A percentile compares a stretch with the other conserved stretches of the same genome.
These are phyloP conservation scores for Penicillium sp. DNA, from an alignment of 2,329 filamentous ascomycete species.

Conservation along the genomic window DNA sequence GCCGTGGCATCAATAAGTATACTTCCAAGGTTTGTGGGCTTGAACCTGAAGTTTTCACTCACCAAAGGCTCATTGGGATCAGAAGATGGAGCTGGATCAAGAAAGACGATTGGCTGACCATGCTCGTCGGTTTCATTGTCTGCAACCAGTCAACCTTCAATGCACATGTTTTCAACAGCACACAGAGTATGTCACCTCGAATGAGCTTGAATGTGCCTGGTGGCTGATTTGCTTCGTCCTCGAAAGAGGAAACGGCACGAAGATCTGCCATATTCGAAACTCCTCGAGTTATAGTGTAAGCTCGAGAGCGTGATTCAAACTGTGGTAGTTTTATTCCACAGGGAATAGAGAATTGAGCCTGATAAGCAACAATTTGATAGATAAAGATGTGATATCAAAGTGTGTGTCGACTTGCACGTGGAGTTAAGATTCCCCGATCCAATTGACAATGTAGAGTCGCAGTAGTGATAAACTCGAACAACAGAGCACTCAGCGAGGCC, in stretches of 20 bases:
- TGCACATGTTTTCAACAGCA: neutral
- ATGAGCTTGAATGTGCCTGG: slow-evolving; percentile 31
- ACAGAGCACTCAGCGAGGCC: neutral
- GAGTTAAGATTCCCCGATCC: neutral
- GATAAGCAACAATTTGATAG: neutral
- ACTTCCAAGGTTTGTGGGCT: neutral
- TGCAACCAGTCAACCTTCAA: neutral
- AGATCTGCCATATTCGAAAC: slow-evolving; percentile 12
- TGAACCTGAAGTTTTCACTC: neutral
- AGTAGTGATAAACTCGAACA: neutral
- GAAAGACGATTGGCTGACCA: slow-evolving; percentile 24
- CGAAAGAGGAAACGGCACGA: neutral
- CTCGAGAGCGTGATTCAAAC: neutral
- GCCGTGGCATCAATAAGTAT: neutral
- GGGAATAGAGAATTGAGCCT: neutral
- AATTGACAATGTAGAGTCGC: neutral
- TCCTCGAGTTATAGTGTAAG: neutral
- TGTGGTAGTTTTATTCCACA: neutral
- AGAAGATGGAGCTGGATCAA: slow-evolving; percentile 40
- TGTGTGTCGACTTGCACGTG: neutral
- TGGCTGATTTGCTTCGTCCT: slow-evolving; percentile 10
- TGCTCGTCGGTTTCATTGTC: slow-evolving; percentile 13
- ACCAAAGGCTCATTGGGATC: slow-evolving; percentile 38
- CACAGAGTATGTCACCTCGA: slow-evolving; percentile 12
- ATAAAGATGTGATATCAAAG: neutral